A percentile compares a stretch with the other conserved stretches of the same genome.
Evolutionary conservation across 2,329 filamentous ascomycete species (phyloP).

Genomic region (Claviceps sp.): DNA sequence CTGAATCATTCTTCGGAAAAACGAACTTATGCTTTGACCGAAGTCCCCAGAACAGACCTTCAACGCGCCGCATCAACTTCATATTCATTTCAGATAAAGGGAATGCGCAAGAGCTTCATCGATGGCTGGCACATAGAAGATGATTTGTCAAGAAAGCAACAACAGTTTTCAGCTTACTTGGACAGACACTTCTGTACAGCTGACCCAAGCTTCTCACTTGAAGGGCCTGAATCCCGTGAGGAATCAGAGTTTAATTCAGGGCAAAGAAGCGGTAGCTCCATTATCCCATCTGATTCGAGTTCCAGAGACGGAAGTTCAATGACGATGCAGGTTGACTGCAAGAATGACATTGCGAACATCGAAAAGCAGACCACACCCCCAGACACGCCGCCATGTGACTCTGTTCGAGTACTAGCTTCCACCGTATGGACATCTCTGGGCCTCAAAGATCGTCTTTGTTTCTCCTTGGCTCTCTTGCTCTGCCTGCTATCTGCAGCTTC

Average conservation of each 20-base stretch:
- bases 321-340: not conserved
- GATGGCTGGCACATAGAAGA: conserved; percentile 12
- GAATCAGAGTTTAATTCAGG: not conserved
- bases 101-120: conserved; percentile 38
- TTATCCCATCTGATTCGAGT: not conserved
- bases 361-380: not conserved
- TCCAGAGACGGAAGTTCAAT: not conserved
- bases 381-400: not conserved
- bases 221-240: not conserved
- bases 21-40: too few relatives aligned
- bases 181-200: conserved; percentile 1
- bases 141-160: not conserved
- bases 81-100: conserved; percentile 26
- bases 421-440: conserved; percentile 59
- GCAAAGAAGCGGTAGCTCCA: not conserved
- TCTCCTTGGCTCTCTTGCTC: conserved; percentile 47
- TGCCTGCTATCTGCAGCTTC: conserved; percentile 51
- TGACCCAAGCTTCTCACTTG: not conserved
- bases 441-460: conserved; percentile 32
- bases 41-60: not conserved
- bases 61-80: not conserved
- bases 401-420: conserved; percentile 14
- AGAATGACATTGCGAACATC: not conserved
- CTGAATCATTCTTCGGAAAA: too few relatives aligned
- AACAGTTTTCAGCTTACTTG: conserved; percentile 4